Conservation (phyloP, 352 stramenopile genomes). For the Globisporangium rhizosaccharum region DNA sequence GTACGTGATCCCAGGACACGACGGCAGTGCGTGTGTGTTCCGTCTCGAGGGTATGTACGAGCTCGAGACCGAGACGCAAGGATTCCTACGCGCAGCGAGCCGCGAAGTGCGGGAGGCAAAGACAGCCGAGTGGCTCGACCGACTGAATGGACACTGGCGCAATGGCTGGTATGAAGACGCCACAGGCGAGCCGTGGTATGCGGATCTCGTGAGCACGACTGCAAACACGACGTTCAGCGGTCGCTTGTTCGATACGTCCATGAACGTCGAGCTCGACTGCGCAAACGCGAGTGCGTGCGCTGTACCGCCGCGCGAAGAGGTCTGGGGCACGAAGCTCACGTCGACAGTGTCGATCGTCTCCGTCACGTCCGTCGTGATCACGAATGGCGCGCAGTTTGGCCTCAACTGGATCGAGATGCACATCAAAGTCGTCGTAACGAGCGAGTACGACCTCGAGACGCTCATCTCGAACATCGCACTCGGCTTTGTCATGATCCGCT, state of each 20-base stretch:
- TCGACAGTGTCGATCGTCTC: constrained; percentile 10
- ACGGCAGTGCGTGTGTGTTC: constrained; percentile 28
- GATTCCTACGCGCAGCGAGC: constrained; percentile 11
- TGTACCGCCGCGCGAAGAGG: constrained; percentile 1
- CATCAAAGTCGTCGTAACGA: constrained; percentile 11
- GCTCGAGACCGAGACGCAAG: constrained; percentile 1
- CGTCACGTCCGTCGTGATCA: constrained; percentile 15
- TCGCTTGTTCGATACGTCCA: constrained; percentile 17
- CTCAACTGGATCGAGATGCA: constrained; percentile 10
- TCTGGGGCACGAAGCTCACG: constrained; percentile 9
- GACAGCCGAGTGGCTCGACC: constrained; percentile 10
- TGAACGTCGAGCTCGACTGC: constrained; percentile 15
- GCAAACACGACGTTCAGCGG: constrained; percentile 8
- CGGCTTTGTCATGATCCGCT: constrained; percentile 22
- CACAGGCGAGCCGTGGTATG: constrained; percentile 18
- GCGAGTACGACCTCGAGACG: constrained; percentile 25
- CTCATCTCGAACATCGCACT: constrained; percentile 27
- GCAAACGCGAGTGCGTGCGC: constrained; percentile 2
- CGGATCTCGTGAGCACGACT: constrained; percentile 20
- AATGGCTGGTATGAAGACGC: constrained; percentile 29
- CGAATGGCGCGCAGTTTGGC: constrained; percentile 17
- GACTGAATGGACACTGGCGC: constrained; percentile 13
- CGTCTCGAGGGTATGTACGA: constrained; percentile 18
- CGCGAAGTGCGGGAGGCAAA: constrained; percentile 12
- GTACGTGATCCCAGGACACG: constrained; percentile 18